Evolutionary conservation across 805 yeast species (phyloP).

Genomic region (Candida koratica): DNA sequence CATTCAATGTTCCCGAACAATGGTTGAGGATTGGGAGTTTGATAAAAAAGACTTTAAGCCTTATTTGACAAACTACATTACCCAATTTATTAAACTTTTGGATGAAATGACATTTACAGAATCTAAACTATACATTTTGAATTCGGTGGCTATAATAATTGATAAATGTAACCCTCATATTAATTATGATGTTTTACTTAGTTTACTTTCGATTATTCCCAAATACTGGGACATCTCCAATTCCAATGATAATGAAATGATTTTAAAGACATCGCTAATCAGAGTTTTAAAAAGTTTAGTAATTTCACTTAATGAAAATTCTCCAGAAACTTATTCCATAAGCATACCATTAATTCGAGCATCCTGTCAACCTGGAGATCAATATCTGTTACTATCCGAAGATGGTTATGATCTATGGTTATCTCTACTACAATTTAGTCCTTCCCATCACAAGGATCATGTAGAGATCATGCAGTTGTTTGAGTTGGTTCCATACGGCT

Average conservation of each 20-base stretch:
- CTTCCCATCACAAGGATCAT: constrained; percentile 23
- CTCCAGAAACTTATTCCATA: constrained; percentile 46
- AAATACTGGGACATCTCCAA: constrained; percentile 65
- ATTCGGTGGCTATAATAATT: constrained; percentile 60
- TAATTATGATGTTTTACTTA: constrained; percentile 46
- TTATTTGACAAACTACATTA: constrained; percentile 51
- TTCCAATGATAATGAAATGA: constrained; percentile 36
- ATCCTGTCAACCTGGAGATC: constrained; percentile 45
- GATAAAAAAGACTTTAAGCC: constrained; percentile 64
- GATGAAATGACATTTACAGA: constrained; percentile 58
- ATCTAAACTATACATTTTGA: constrained; percentile 68
- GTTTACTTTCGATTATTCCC: constrained; percentile 58
- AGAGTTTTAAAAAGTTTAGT: constrained; percentile 57
- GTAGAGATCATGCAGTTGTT: constrained; percentile 44
- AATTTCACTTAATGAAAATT: constrained; percentile 52
- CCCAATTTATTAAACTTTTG: constrained; percentile 47
- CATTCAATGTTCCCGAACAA: constrained; percentile 59
- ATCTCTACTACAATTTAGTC: constrained; percentile 60
- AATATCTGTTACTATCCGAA: constrained; percentile 61
- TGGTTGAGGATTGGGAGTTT: constrained; percentile 87
- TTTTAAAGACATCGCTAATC: constrained; percentile 35
- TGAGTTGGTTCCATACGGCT: constrained; percentile 52
- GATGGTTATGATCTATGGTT: constrained; percentile 87
- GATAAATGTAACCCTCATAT: constrained; percentile 64
- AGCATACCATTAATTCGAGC: constrained; percentile 63